Percentiles rank a stretch among this genome's conserved stretches.
phyloP scores from a whole-genome alignment of 2,329 filamentous ascomycete species.

The Chaetomium strumarium region DNA sequence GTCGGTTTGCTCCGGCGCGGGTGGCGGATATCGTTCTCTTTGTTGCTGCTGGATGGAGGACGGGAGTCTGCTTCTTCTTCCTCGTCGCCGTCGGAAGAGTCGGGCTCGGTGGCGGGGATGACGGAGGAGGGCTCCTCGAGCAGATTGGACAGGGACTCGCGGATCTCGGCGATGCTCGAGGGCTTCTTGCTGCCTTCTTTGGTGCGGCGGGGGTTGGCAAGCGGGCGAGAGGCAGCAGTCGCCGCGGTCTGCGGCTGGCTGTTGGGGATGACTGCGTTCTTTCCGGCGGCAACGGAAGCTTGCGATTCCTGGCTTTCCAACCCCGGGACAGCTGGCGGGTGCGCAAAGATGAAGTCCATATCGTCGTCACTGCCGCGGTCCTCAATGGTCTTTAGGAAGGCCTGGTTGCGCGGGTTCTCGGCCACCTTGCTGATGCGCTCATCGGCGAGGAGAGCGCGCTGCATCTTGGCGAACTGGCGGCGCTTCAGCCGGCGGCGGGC shows the following conservation, averaged over 20 bases:
- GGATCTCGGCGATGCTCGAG: constrained; percentile 70
- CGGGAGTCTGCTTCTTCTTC: constrained; percentile 37
- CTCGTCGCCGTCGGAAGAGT: constrained; percentile 47
- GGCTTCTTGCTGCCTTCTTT: constrained; percentile 57
- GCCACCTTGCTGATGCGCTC: constrained; percentile 88
- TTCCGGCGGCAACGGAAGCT: constrained; percentile 28
- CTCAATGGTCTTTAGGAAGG: constrained; percentile 86
- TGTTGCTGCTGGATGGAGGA: constrained; percentile 31
- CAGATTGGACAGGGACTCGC: constrained; percentile 75
- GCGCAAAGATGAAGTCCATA: constrained; percentile 59
- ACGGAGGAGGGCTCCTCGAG: constrained; percentile 61
- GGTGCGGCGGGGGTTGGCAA: constrained; percentile 46
- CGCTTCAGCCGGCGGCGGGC: constrained; percentile 74
- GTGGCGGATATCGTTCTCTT: constrained; percentile 45
- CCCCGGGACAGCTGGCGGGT: constrained; percentile 36
- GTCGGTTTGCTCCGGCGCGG: constrained; percentile 33
- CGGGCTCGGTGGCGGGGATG: constrained; percentile 43
- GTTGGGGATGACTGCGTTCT: constrained; percentile 35
- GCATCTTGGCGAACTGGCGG: constrained; percentile 84
- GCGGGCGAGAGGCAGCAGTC: constrained; percentile 31
- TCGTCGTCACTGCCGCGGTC: constrained; percentile 73
- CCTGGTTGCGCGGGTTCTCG: constrained; percentile 79
- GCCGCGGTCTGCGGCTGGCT: constrained; percentile 43
- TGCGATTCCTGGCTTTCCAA: constrained; percentile 35
- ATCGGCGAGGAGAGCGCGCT: constrained; percentile 78